These are phyloP conservation scores for Rhododendron griersonianum DNA, from an alignment of 148 eudicot genomes.

Conservation along the genomic window DNA sequence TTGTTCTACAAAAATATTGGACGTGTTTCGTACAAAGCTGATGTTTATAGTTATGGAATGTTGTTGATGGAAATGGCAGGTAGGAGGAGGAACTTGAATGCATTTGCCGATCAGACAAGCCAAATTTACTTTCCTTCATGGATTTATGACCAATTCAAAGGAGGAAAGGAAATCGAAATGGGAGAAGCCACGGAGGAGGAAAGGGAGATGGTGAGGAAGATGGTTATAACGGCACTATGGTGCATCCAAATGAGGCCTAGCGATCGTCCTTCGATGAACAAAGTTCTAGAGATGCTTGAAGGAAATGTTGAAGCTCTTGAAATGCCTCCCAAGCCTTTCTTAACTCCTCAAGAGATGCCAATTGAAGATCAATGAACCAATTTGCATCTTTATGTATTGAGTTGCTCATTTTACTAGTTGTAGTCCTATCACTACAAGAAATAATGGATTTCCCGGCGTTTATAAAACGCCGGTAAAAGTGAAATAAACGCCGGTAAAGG, in stretches of 20 bases:
- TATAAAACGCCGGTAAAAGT: too few relatives aligned
- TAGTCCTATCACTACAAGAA: too few relatives aligned
- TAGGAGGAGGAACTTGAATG: neutral
- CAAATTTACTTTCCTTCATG: slow-evolving; percentile 9
- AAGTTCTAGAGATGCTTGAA: slow-evolving; percentile 6
- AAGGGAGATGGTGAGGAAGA: neutral
- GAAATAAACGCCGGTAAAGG: too few relatives aligned
- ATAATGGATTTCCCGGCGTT: too few relatives aligned
- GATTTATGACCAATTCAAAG: slow-evolving; percentile 5
- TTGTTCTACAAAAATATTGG: slow-evolving; percentile 15
- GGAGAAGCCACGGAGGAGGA: neutral
- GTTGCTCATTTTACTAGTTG: too few relatives aligned
- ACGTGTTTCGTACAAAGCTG: slow-evolving; percentile 16
- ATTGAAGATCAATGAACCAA: neutral
- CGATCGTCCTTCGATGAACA: slow-evolving; percentile 1
- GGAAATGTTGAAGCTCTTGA: neutral
- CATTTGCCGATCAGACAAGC: neutral
- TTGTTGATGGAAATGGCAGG: slow-evolving; percentile 10
- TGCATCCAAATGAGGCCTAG: slow-evolving; percentile 8
- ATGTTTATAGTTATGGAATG: slow-evolving; percentile 12
- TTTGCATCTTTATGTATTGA: too few relatives aligned
- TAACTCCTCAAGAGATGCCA: neutral
- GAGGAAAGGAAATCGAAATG: neutral
- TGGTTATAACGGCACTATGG: slow-evolving; percentile 1
- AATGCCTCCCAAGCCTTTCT: slow-evolving; percentile 5